Base-by-base conservation (phyloP, 169 alveolate genomes). In the Cryptosporidium bovis region DNA sequence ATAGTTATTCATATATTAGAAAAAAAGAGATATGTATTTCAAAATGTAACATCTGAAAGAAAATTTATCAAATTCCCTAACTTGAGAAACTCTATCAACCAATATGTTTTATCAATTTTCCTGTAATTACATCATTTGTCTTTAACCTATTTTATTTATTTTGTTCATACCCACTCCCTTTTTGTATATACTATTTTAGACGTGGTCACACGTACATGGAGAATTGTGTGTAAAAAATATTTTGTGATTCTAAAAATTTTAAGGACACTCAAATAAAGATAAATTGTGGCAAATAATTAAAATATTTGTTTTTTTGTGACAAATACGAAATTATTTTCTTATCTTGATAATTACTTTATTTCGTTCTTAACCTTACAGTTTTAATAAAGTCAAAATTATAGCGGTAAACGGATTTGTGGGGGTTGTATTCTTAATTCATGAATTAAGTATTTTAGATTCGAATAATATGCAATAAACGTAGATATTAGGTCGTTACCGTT, bases 141-240 rank as follows among this genome's bases (percentile, higher is more conserved):
- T 24, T 27, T 27, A 62, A 20, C 67, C 33, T 27, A 29, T 40
- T 31, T 51, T 46, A 13, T 69, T 53, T 10, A 65, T 44, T 31
- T 55, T 69, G 34, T 33, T 55, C 29, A 31, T 34, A 51, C 34
- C 20, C 20, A 53, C 50, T 69, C n/a, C 10, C 15, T 33, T 18
- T 27, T 50, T 77, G 33, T 20, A 16, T 53, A 20, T 24, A 24
- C 44, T 34, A 31, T 3, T 27, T 44, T 77, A 77, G 87, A 77
- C 87, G 87, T 77, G 87, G n/a, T 51, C 33, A 36, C 87, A 77
- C 87, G 87, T 77, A 56, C 87, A 77, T 77, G 87, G 44, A 60
- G 64, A 36, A 20, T 16, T 16, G 60, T 60, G 69, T 56, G 77
- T 56, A 71, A 34, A 62, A 16, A n/a, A 46, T 7, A 58, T 77